Base-by-base conservation (phyloP, 495 filamentous ascomycete species). In the Talaromyces thailandensis region DNA sequence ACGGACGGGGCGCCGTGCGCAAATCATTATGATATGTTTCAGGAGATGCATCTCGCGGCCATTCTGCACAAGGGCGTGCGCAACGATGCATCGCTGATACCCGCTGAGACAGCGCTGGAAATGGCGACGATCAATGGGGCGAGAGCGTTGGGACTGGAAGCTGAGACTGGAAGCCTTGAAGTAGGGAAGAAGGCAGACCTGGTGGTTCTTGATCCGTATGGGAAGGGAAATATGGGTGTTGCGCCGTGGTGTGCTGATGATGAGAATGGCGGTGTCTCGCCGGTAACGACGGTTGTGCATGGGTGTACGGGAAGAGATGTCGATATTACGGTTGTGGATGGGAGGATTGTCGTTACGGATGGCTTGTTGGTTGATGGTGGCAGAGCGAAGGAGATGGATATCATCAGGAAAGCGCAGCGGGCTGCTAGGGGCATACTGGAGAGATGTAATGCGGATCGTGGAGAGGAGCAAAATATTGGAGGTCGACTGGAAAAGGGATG, bases 121-220 rank as follows among this genome's bases (percentile, higher is more conserved):
- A 79, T 81, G 76, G 80, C 77, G 0, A 82, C 80, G 1, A 81
- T 82, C 59, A 79, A 79, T 43, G 75, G 74, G 8, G 81, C 80
- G 2, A 79, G 72, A 64, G 79, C 80, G n/a, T 61, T 84, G n/a
- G 80, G 80, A 1, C 55, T 76, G 61, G 70, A 78, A 1, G 70
- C 71, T 25, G 64, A 69, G 2, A 73, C 80, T 60, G 81, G 81
- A 4, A 82, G 80, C 65, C 63, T 84, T 51, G 79, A 81, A 60
- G 68, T 78, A 0, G 80, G 80, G 5, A 84, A 84, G 71, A 81
- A 82, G 64, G 81, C 81, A 3, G 80, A 83, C 64, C 80, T 84
- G 61, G 79, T 82, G 23, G 74, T 75, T 14, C 66, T 81, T 57
- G 76, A 81, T 66, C 68, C 74, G 8, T 73, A 73, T 1, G 69